Base-by-base conservation (phyloP, 73 alveolate species). In the Durusdinium trenchii region DNA sequence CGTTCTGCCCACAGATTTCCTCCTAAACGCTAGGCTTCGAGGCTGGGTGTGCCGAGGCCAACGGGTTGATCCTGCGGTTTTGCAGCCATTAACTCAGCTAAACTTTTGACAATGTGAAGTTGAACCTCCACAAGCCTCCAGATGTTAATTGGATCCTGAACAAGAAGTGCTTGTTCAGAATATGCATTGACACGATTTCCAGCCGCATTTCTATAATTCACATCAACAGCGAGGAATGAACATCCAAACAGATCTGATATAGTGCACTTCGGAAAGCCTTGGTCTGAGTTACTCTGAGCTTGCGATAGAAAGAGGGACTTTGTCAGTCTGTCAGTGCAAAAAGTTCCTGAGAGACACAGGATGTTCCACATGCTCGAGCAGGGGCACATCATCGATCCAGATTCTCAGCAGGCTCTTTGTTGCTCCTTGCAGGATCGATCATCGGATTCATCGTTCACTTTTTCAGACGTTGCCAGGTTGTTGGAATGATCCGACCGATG, bases 331-430 rank as follows among this genome's bases (percentile, higher is more conserved):
- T 14, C 40, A 30, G 38, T 30, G 76, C 28, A 20, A 12, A 12
- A 10, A 30, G 32, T 18, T 62, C 6, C 76, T 62, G n/a, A n/a
- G n/a, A n/a, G n/a, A 32, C 48, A 23, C 42, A 90, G 96, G 96
- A 91, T 78, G 46, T 91, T 91, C 75, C 98, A 91, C 60, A 91
- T 91, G 98, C 85, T 91, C 47, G 98, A 91, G 76, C 98, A 91
- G 89, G 98, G 98, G 47, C 98, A 91, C 69, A 78, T 91, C 78
- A 91, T 91, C 23, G 98, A 91, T 46, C 98, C 98, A n/a, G 98
- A 91, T 40, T 91, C 98, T 20, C 98, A 91, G 90, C 98, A 91
- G 98, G 96, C 64, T 9, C 76, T 23, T 62, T 5, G 76, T 23
- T 62, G 18, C 86, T 50, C 48, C 7, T 45, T 3, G 50, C 57